Percentiles rank a stretch among this genome's conserved stretches.
These are phyloP conservation scores for Microthlaspi erraticum DNA, from an alignment of 345 rosid species.

Conservation along the genomic window DNA sequence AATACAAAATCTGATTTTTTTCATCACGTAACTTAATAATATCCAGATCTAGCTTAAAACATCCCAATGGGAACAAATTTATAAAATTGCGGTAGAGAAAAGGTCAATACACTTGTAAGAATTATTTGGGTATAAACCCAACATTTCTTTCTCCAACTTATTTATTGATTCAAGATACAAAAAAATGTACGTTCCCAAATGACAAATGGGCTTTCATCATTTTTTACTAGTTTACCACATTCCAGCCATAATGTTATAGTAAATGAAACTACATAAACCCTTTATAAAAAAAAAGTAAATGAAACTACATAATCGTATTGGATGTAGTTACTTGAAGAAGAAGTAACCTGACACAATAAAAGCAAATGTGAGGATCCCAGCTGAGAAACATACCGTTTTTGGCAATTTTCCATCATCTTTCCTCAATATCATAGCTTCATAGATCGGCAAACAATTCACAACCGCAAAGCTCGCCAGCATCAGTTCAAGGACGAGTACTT, in stretches of 20 bases:
- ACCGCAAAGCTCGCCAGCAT: slow-evolving; percentile 50
- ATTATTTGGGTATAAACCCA: too few species aligned
- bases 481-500: slow-evolving; percentile 49
- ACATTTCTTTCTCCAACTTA: too few species aligned
- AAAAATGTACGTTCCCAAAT: too few species aligned
- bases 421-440: slow-evolving; percentile 61
- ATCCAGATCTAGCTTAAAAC: too few species aligned
- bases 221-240: background rate
- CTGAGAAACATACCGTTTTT: slow-evolving; percentile 30
- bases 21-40: too few species aligned
- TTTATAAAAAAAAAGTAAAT: too few species aligned
- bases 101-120: too few species aligned
- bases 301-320: background rate
- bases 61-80: too few species aligned
- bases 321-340: slow-evolving; percentile 24
- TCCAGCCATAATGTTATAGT: background rate
- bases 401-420: slow-evolving; percentile 62
- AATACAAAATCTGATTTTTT: too few species aligned
- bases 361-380: slow-evolving; percentile 43
- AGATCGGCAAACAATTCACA: slow-evolving; percentile 61
- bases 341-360: slow-evolving; percentile 41
- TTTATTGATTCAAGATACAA: too few species aligned
- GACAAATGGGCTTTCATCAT: too few species aligned
- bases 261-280: background rate
- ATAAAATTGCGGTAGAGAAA: too few species aligned